Percentiles rank a stretch among this genome's conserved stretches.
phyloP scores from a whole-genome alignment of 2,329 filamentous ascomycete species.

The Macrophomina phaseolina region DNA sequence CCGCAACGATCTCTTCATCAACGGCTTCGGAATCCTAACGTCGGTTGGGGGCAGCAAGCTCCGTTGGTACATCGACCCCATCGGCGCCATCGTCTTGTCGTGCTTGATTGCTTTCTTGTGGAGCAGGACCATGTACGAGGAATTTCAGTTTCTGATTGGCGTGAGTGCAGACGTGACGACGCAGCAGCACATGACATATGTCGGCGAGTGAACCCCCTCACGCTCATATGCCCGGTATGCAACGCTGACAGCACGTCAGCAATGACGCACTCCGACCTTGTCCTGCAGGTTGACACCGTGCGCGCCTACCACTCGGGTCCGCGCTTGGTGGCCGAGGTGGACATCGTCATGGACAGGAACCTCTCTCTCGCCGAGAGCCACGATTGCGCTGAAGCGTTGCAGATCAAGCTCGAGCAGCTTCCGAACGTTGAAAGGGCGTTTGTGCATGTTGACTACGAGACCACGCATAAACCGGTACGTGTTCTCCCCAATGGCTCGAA shows the following conservation, averaged over 20 bases:
- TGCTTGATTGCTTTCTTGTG: slow-evolving; percentile 79
- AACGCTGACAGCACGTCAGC: not conserved
- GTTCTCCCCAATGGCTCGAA: not conserved
- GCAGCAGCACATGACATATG: slow-evolving; percentile 94
- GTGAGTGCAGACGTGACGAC: slow-evolving; percentile 84
- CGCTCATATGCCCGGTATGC: not conserved
- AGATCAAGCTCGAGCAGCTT: slow-evolving; percentile 90
- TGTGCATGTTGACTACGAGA: slow-evolving; percentile 1
- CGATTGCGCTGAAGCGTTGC: slow-evolving; percentile 90
- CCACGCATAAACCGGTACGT: not conserved
- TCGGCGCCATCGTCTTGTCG: slow-evolving; percentile 88
- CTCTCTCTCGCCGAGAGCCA: slow-evolving; percentile 79
- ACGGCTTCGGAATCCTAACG: slow-evolving; percentile 88
- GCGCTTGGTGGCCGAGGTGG: slow-evolving; percentile 90
- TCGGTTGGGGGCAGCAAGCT: slow-evolving; percentile 88
- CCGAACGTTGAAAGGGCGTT: slow-evolving; percentile 74
- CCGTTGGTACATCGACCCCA: slow-evolving; percentile 92
- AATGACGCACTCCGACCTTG: slow-evolving; percentile 83
- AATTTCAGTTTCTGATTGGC: slow-evolving; percentile 91
- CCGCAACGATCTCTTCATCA: slow-evolving; percentile 96
- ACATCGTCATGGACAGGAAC: slow-evolving; percentile 87
- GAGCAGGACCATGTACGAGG: slow-evolving; percentile 82
- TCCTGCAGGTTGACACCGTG: slow-evolving; percentile 91
- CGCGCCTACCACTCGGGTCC: slow-evolving; percentile 90
- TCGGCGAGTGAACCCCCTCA: slow-evolving; percentile 42